Base-by-base conservation (phyloP, 345 rosid species). In the Turritis glabra region DNA sequence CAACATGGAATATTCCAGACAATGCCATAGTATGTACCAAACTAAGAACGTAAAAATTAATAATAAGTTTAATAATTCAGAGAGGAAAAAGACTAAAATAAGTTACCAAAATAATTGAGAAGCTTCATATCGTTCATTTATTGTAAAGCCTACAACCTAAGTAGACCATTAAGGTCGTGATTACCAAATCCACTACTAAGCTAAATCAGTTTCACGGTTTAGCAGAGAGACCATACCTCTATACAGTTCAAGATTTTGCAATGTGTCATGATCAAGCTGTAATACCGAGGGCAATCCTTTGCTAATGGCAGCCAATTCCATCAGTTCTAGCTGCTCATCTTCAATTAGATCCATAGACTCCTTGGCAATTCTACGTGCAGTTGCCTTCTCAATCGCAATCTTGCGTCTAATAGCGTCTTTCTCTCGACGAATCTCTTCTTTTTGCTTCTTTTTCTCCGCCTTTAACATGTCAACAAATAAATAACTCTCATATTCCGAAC, bases 331-430 rank as follows among this genome's bases (percentile, higher is more conserved):
- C 79, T 92, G 99, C 69, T 96, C 98, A 87, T 96, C 99, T 81
- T 96, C 99, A 56, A 96, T 82, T 77, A 96, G 97, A 84, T 92
- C 99, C 96, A 90, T 87, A 54, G 99, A 87, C 74, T 96, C 99
- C 76, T 89, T 96, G 59, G 99, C 99, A 82, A 92, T 87, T 79
- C 82, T 90, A 61, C 98, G 94, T 41, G 99, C 98, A 80, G 97
- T 88, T 60, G 99, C 99, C 82, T 84, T 96, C 89, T 96, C 98
- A 78, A 88, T 72, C 29, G 99, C 99, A 83, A 89, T 76, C 80
- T 86, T 91, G 57, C 89, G 97, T 78, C 83, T 90, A 80, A 84
- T 85, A 61, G 84, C 97, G 61, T 92, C 98, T 84, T 70, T 92
- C 85, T 92, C 99, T 56, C 83, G 87, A 35, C 93, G 94, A 58